Conservation (phyloP, 768 basidiomycete genomes). For the Termitomyces eurrhizus region DNA sequence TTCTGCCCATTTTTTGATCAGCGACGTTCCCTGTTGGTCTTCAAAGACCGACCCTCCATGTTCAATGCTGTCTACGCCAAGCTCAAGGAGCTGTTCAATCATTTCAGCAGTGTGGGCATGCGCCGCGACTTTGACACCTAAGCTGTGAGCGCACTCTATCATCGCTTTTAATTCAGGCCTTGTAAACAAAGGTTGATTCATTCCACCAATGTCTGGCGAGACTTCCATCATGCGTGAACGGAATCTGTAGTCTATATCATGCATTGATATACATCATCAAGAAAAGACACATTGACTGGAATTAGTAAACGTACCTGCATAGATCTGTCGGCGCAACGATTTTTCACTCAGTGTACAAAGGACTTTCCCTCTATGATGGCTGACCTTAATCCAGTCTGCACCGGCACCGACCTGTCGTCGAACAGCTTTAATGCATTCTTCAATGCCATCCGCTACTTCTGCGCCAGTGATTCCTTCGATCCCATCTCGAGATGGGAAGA, state of each 20-base stretch:
- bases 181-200: background rate
- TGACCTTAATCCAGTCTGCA: background rate
- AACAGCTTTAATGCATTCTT: background rate
- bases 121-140: background rate
- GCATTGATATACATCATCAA: background rate
- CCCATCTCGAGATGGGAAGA: background rate
- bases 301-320: background rate
- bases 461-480: background rate
- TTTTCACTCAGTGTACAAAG: background rate
- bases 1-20: background rate
- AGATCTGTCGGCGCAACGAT: background rate
- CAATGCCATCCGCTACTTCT: background rate
- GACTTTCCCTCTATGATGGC: background rate
- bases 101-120: background rate
- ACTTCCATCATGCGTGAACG: background rate
- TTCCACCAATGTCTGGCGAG: background rate
- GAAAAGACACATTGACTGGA: too few species aligned
- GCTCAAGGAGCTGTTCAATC: background rate
- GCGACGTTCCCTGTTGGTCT: background rate
- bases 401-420: background rate
- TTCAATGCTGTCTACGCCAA: background rate
- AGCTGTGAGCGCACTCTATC: background rate
- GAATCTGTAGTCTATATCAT: background rate
- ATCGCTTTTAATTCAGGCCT: background rate
- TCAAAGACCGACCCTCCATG: background rate